phyloP scores from a whole-genome alignment of 768 basidiomycete genomes.

The Cystobasidium ongulense region DNA sequence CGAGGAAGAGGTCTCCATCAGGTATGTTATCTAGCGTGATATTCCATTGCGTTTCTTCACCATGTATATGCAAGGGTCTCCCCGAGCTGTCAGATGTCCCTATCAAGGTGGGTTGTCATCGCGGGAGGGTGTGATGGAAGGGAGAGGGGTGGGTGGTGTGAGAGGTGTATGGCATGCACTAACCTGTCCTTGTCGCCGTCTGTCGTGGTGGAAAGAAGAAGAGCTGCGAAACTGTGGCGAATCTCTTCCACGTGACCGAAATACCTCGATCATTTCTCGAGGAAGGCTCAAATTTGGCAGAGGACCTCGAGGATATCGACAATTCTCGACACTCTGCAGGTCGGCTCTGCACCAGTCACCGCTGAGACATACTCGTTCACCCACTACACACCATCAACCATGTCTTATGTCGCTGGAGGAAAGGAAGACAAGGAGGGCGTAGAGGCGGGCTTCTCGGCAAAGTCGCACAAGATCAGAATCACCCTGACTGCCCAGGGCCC shows the following conservation, averaged over 20 bases:
- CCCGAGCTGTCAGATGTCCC: constrained; percentile 11
- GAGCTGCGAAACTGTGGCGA: not conserved
- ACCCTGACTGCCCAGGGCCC: constrained; percentile 77
- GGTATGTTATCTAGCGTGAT: not conserved
- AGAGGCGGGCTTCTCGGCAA: constrained; percentile 75
- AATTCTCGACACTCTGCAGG: not conserved
- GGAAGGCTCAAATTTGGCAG: not conserved
- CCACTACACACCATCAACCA: not conserved
- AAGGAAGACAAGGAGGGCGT: constrained; percentile 98
- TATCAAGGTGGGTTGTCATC: constrained; percentile 15
- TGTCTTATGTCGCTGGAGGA: constrained; percentile 89
- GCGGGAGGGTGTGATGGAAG: not conserved
- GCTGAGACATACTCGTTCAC: constrained; percentile 35
- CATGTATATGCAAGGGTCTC: not conserved
- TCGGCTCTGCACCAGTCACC: constrained; percentile 34
- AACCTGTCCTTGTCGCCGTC: not conserved
- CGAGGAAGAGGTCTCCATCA: not conserved
- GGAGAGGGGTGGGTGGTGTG: not conserved
- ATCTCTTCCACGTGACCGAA: not conserved
- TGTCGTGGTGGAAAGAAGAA: not conserved
- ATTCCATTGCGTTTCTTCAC: not conserved
- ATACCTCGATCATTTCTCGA: not conserved
- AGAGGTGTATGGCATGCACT: not conserved
- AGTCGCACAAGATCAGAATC: constrained; percentile 98
- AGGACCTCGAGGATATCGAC: not conserved